Evolutionary conservation across 1,284 basidiomycete genomes (phyloP).

Genomic region (Boletus semigastroideus): DNA sequence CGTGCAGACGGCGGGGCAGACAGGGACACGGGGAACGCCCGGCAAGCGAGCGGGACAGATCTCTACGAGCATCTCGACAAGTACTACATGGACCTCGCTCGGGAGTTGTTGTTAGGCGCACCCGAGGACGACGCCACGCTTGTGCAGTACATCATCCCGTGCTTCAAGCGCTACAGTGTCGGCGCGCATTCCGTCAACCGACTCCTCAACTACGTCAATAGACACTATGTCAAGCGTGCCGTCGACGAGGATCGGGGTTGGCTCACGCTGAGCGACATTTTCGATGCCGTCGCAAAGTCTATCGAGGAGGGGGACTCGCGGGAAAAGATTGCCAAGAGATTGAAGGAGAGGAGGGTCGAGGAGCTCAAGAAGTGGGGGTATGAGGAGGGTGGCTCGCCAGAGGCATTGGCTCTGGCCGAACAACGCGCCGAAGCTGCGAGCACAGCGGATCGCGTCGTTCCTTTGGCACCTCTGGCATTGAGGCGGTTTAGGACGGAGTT

Average conservation of each 20-base stretch:
- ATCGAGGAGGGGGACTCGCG: constrained; percentile 52
- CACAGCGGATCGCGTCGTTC: constrained; percentile 59
- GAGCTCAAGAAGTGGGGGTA: constrained; percentile 74
- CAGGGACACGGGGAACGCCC: constrained; percentile 21
- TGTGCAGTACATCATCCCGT: constrained; percentile 66
- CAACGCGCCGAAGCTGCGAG: constrained; percentile 73
- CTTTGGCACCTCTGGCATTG: constrained; percentile 59
- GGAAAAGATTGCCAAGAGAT: constrained; percentile 53
- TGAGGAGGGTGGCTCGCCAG: constrained; percentile 47
- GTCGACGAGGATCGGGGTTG: constrained; percentile 76
- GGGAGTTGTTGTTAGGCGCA: constrained; percentile 59
- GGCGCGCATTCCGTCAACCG: constrained; percentile 67
- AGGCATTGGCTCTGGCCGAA: constrained; percentile 55
- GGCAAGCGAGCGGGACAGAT: constrained; percentile 53
- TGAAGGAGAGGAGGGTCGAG: constrained; percentile 56
- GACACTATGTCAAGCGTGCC: constrained; percentile 74
- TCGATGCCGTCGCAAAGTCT: constrained; percentile 59
- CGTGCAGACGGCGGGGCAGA: constrained; percentile 15
- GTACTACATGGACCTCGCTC: constrained; percentile 58
- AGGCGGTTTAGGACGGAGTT: constrained; percentile 70
- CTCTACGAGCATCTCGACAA: constrained; percentile 69
- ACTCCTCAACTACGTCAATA: constrained; percentile 74
- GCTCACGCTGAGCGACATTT: constrained; percentile 64
- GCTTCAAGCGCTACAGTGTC: constrained; percentile 64
- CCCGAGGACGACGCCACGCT: constrained; percentile 66